Conservation (phyloP, 805 yeast genomes). For the Saturnispora mendoncae region DNA sequence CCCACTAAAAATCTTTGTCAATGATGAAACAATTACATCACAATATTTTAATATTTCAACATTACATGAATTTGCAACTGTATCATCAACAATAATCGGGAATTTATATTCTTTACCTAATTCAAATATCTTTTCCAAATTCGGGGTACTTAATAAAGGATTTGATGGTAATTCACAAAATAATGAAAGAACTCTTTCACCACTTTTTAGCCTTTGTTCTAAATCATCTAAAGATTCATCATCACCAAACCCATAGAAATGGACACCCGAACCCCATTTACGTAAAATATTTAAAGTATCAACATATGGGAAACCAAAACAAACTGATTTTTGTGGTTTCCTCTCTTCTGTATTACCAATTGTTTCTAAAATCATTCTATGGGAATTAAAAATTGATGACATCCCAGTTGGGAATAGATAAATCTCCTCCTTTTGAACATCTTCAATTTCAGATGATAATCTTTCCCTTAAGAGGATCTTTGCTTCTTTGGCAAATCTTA, state of each 20-base stretch:
- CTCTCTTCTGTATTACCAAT: constrained; percentile 21
- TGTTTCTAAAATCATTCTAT: constrained; percentile 32
- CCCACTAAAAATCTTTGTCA: constrained; percentile 89
- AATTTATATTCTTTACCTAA: constrained; percentile 66
- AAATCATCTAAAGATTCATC: constrained; percentile 56
- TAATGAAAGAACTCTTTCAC: constrained; percentile 63
- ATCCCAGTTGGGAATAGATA: constrained; percentile 85
- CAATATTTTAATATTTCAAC: constrained; percentile 71
- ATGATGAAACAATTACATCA: constrained; percentile 80
- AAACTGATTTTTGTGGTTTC: constrained; percentile 53
- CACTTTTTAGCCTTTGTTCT: constrained; percentile 50
- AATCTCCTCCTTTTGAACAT: constrained; percentile 53
- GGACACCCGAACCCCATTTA: constrained; percentile 89
- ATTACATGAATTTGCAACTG: constrained; percentile 85
- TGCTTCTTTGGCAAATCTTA: constrained; percentile 67
- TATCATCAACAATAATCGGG: constrained; percentile 84
- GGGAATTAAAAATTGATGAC: constrained; percentile 84
- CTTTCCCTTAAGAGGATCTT: constrained; percentile 65
- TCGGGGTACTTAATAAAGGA: constrained; percentile 83
- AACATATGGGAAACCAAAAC: constrained; percentile 94
- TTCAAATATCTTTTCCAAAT: constrained; percentile 52
- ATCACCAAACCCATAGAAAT: constrained; percentile 80
- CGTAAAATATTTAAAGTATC: constrained; percentile 80
- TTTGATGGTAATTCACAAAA: constrained; percentile 94
- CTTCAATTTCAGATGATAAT: constrained; percentile 48